Evolutionary conservation across 2,329 filamentous ascomycete species (phyloP), one percentile per base, ranked within the genome.

Genomic region (Aspergillus sp.): DNA sequence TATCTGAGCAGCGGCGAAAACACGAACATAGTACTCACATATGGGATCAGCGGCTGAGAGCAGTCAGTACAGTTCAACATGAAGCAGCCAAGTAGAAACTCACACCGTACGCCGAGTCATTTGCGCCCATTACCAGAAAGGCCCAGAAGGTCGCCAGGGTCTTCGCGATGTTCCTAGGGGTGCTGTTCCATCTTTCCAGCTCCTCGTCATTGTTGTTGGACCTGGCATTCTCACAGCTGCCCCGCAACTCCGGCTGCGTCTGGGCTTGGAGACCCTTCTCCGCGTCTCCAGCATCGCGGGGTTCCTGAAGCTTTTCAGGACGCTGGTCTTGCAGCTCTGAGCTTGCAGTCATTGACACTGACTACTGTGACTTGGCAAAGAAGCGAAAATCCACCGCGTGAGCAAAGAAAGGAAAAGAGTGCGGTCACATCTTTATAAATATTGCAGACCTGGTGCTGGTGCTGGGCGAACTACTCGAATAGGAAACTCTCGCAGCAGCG

Each of bases 71-170:
- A 18, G 24, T 38, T 34, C 4, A 15, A n/a, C 41, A 34, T 6
- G 13, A 17, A 17, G 13, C 4, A n/a, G 15, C 4, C 2, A 6
- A 36, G 15, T 11, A 11, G 26, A 30, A 15, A 73, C 80, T 74
- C 69, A 83, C 82, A 60, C 83, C 83, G 53, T 84, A 85, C 11
- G 82, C 82, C 2, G 81, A 79, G 69, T 85, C 83, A 54, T 85
- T 85, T 9, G 81, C 78, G 0, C 85, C 85, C 68, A 84, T 81
- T 1, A 84, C 79, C 5, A 84, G 65, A 58, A 88, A 83, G 6
- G 79, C 80, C 75, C 79, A 85, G 69, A 86, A 86, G 0, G 82
- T 80, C 0, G 84, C 78, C 2, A 76, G 71, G 1, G 84, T 74
- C 9, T 80, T 78, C 60, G 75, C 73, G 3, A 78, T 72, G 57